Base-by-base conservation (phyloP, 345 rosid species). In the Citrus inodora region DNA sequence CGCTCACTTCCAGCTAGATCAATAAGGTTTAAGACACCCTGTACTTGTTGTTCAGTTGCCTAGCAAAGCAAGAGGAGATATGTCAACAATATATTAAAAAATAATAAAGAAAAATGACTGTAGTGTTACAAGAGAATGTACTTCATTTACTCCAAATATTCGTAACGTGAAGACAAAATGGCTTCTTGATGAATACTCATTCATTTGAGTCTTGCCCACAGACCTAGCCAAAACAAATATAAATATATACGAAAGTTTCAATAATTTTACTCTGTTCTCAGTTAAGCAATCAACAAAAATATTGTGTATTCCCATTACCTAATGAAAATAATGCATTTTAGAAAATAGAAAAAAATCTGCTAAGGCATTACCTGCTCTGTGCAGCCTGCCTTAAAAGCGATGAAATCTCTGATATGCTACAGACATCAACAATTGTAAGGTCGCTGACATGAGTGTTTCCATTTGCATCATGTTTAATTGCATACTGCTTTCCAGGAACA, bases 1-100 rank as follows among this genome's bases (percentile, higher is more conserved):
- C 99, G 86, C 86, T 96, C 99, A 70, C 99, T 96, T 66, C 99
- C 99, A 71, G 99, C 99, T 30, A 96, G 91, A 82, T 96, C 99
- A 58, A 96, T 96, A 4, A 96, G 87, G 78, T 96, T 94, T 27
- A 96, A 79, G 19, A 96, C 95, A 11, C 99, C 99, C 84, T 97
- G 98, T 19, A 94, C 97, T 76, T 94, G 95, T 81, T 97, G 98
- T 67, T 92, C 96, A 48, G 98, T 97, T 78, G 83, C 87, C 98
- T 97, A 75, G 74, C 64, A 82, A 53, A 74, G 25, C 62, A 83
- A 67, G 60, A 61, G 74, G 61, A 10, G 58, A 28, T 21, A 71
- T 56, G 78, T 74, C 74, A 80, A 35, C 24, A 4, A 59, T 33
- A 22, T 24, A 7, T 9, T 7, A 3, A n/a, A 24, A 16, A 7